These are phyloP conservation scores for Castanea sativa DNA, from an alignment of 306 rosid species.

Conservation along the genomic window DNA sequence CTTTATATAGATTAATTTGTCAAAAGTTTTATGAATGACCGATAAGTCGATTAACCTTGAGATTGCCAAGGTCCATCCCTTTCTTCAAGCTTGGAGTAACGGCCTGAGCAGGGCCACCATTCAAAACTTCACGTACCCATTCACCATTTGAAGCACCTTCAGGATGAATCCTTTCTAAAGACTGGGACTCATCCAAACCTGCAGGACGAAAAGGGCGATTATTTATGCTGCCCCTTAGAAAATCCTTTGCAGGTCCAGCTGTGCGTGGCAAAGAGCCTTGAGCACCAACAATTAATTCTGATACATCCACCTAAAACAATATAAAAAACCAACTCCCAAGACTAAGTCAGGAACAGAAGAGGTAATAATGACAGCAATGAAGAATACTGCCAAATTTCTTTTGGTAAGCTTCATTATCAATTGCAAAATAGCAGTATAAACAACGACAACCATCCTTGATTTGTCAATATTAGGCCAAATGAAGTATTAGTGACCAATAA, in stretches of 20 bases:
- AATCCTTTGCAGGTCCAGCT: conserved; percentile 65
- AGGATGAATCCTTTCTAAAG: conserved; percentile 69
- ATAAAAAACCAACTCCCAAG: conserved; percentile 34
- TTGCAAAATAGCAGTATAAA: background rate
- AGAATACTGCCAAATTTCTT: conserved; percentile 18
- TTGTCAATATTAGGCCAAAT: conserved; percentile 21
- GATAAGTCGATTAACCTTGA: conserved; percentile 56
- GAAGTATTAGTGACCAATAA: conserved; percentile 1
- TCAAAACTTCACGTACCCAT: conserved; percentile 79
- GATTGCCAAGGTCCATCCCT: conserved; percentile 79
- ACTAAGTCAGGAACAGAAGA: conserved; percentile 17
- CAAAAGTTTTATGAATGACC: conserved; percentile 8
- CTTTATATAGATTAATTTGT: conserved; percentile 9
- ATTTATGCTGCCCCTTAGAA: conserved; percentile 85
- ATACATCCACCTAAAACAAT: conserved; percentile 73
- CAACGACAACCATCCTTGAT: background rate
- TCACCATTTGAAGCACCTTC: conserved; percentile 78
- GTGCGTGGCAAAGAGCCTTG: conserved; percentile 74
- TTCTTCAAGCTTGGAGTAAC: conserved; percentile 82
- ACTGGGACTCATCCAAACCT: conserved; percentile 83
- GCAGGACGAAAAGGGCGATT: conserved; percentile 95
- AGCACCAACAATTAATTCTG: conserved; percentile 65
- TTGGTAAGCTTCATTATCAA: background rate
- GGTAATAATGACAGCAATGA: conserved; percentile 22
- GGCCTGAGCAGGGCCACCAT: conserved; percentile 78